Percentiles rank a stretch among this genome's conserved stretches.
Conservation (phyloP, 495 filamentous ascomycete genomes). For the Choiromyces venosus region DNA sequence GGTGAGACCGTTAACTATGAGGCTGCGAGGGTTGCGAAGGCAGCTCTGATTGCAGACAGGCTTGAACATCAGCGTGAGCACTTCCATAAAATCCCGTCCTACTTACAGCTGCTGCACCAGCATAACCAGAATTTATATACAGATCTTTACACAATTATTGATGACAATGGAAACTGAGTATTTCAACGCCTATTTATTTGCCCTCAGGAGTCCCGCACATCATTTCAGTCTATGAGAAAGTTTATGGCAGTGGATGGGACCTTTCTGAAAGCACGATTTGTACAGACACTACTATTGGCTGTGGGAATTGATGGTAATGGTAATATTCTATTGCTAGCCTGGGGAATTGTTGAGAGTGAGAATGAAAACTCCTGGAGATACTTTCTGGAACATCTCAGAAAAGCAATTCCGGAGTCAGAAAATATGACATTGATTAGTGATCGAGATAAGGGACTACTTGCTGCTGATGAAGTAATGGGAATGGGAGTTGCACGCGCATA, state of each 20-base stretch:
- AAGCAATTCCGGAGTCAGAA: conserved; percentile 5
- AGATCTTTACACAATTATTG: conserved; percentile 4
- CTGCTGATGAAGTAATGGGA: conserved; percentile 7
- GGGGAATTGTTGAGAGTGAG: conserved; percentile 24
- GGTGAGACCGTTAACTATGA: background rate
- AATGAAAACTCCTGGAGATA: conserved; percentile 18
- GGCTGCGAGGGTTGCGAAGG: conserved; percentile 1
- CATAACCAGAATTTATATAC: background rate
- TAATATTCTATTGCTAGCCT: conserved; percentile 10
- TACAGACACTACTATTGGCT: conserved; percentile 14
- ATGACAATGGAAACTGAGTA: background rate
- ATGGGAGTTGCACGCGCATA: background rate
- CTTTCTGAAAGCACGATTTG: conserved; percentile 21
- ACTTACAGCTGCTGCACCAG: conserved; percentile 2
- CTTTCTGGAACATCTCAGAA: conserved; percentile 8
- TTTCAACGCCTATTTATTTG: conserved; percentile 22
- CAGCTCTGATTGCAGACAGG: conserved; percentile 8
- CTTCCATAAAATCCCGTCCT: conserved; percentile 12
- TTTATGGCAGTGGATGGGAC: conserved; percentile 19
- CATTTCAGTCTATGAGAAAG: conserved; percentile 9
- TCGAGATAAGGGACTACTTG: conserved; percentile 1
- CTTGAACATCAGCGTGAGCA: conserved; percentile 5
- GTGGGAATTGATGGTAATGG: conserved; percentile 21
- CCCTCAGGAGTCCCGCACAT: conserved; percentile 1
- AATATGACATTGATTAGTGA: conserved; percentile 8